Conservation (phyloP, 352 stramenopile species). For the Phytophthora capsici region DNA sequence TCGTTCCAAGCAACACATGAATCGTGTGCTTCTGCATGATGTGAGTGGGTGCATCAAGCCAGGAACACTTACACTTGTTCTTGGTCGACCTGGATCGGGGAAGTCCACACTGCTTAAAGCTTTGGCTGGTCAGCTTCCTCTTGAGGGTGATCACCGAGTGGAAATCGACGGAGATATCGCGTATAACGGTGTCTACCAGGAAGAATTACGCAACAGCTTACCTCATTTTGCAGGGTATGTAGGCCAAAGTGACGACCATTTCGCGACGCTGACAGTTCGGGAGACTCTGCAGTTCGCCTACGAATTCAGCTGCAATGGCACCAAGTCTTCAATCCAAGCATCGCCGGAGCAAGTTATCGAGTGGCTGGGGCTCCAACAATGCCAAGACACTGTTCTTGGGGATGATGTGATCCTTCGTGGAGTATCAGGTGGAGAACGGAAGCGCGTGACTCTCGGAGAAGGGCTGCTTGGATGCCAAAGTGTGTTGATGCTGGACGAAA, state of each 20-base stretch:
- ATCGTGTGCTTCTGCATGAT: conserved; percentile 36
- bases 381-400: conserved; percentile 52
- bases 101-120: conserved; percentile 53
- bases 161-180: conserved; percentile 26
- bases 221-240: conserved; percentile 34
- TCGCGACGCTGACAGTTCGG: conserved; percentile 84
- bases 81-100: conserved; percentile 39
- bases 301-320: conserved; percentile 48
- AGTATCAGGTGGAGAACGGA: conserved; percentile 87
- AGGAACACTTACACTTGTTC: conserved; percentile 27
- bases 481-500: conserved; percentile 68
- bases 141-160: conserved; percentile 27
- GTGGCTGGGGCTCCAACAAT: conserved; percentile 42
- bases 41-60: conserved; percentile 37
- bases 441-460: conserved; percentile 84
- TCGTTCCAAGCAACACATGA: conserved; percentile 16
- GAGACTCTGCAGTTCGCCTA: conserved; percentile 94
- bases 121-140: conserved; percentile 31
- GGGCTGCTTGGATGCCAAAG: conserved; percentile 78
- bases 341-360: conserved; percentile 23
- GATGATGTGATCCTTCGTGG: conserved; percentile 46
- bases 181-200: conserved; percentile 31
- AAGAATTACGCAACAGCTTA: conserved; percentile 5
- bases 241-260: conserved; percentile 74
- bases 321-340: not conserved